Evolutionary conservation across 768 basidiomycete species (phyloP), one percentile per base, ranked within the genome.

Genomic region (Rhodosporidiobolus sp.): DNA sequence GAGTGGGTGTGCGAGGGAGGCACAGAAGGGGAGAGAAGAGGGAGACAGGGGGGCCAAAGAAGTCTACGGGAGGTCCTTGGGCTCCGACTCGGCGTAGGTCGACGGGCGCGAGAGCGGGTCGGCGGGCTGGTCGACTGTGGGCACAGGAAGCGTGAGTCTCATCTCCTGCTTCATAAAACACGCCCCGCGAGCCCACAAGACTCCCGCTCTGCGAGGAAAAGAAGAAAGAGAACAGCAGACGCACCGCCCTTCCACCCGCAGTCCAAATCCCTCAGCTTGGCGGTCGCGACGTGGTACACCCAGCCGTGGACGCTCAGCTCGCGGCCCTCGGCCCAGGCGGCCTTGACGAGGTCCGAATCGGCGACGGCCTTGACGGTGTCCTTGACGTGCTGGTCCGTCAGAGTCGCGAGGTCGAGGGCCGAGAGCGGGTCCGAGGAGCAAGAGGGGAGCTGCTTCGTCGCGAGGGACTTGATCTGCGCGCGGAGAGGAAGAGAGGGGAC

Each of bases 281-380:
- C 75, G 30, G 58, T 70, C 30, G 65, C 75, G 53, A 76, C 72
- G 43, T 76, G 71, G 58, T 73, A 70, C 7, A 70, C 65, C 75
- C 75, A 73, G 35, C 75, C 75, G 32, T 76, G 75, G 1, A 76
- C 67, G 32, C 55, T 67, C 58, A 76, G 28, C 46, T 76, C 65
- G 26, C 50, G 28, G 1, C 75, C 75, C 30, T 68, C 55, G 26
- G 49, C 67, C 75, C 75, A 76, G 30, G 75, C 75, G 10, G 46
- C 52, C 9, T 38, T 54, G 34, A 76, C 75, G 45, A 76, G 59
- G 16, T 56, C 45, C 1, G 45, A 52, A 11, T 64, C 55, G 4
- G 69, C 57, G 5, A 76, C 69, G 61, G 50, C 59, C 24, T 60
- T 19, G 58, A 73, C 75, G 4, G 72, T 76, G 53, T 54, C 58